phyloP scores from a whole-genome alignment of 257 asterid species.

The Sherardia arvensis region DNA sequence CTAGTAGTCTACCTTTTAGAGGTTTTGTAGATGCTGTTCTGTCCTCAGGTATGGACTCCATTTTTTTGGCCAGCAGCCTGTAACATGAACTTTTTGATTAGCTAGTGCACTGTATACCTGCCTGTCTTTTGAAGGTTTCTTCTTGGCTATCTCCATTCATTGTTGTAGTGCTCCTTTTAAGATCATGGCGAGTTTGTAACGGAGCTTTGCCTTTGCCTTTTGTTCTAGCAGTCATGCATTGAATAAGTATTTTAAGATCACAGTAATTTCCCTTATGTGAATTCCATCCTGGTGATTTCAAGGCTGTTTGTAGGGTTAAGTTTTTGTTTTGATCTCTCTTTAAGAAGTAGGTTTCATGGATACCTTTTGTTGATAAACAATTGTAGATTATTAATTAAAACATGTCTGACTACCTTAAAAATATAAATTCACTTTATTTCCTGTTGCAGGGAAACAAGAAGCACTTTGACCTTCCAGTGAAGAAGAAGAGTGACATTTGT shows the following conservation, averaged over 20 bases:
- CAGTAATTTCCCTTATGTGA: not conserved
- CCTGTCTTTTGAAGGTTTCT: not conserved
- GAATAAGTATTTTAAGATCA: not conserved
- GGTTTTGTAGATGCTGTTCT: not conserved
- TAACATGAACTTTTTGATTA: not conserved
- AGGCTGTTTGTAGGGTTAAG: not conserved
- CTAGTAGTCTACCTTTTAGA: not conserved
- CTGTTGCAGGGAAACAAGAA: conserved; percentile 62
- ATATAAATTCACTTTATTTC: not conserved
- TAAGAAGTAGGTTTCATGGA: not conserved
- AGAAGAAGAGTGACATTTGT: conserved; percentile 71
- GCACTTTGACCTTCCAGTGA: conserved; percentile 72
- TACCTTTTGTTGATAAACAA: not conserved
- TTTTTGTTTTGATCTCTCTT: not conserved
- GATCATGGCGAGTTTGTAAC: not conserved
- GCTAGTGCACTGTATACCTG: not conserved
- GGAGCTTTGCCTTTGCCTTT: not conserved
- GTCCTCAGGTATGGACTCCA: not conserved
- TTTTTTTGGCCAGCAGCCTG: not conserved
- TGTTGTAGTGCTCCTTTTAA: not conserved
- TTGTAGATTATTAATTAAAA: not conserved
- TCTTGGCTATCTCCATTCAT: not conserved
- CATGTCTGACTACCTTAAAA: not conserved
- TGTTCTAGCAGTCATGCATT: not conserved
- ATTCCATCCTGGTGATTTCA: not conserved